These are phyloP conservation scores for Dichotomopilus funicola DNA, from an alignment of 2,329 filamentous ascomycete species.

Conservation along the genomic window DNA sequence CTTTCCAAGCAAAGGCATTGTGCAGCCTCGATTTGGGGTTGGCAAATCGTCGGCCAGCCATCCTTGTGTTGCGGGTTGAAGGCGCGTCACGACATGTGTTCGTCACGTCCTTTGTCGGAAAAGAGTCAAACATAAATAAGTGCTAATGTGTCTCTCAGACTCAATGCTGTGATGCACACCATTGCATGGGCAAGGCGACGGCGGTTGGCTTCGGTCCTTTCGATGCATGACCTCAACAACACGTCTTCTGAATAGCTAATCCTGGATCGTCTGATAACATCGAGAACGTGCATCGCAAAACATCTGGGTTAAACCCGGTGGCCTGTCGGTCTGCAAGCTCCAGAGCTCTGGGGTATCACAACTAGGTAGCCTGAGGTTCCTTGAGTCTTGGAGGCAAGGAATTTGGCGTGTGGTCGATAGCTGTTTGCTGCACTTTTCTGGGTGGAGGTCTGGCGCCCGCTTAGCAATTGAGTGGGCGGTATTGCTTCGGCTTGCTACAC, in stretches of 20 bases:
- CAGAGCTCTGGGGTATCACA: too few species aligned
- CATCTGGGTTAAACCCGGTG: neutral
- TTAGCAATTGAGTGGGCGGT: too few species aligned
- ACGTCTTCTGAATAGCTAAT: neutral
- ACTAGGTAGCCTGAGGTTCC: too few species aligned
- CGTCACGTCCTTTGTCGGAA: neutral
- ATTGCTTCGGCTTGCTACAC: neutral
- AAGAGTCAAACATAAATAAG: neutral
- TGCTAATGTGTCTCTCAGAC: neutral
- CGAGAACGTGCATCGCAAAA: neutral
- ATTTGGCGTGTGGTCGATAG: too few species aligned
- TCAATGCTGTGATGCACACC: neutral
- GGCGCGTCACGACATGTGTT: conserved; percentile 1
- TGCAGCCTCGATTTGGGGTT: neutral
- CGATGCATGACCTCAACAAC: neutral
- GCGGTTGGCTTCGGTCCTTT: neutral
- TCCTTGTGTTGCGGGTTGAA: neutral
- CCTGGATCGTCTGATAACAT: conserved; percentile 1
- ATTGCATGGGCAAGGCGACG: too few species aligned
- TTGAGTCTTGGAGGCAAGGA: too few species aligned
- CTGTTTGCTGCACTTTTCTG: too few species aligned
- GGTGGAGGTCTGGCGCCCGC: too few species aligned
- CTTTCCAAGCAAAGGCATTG: too few species aligned
- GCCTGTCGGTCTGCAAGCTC: neutral
- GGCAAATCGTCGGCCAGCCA: neutral